Evolutionary conservation across 2,329 filamentous ascomycete genomes (phyloP), one percentile per base, ranked within the genome.

Genomic region (Pseudogymnoascus sp.): DNA sequence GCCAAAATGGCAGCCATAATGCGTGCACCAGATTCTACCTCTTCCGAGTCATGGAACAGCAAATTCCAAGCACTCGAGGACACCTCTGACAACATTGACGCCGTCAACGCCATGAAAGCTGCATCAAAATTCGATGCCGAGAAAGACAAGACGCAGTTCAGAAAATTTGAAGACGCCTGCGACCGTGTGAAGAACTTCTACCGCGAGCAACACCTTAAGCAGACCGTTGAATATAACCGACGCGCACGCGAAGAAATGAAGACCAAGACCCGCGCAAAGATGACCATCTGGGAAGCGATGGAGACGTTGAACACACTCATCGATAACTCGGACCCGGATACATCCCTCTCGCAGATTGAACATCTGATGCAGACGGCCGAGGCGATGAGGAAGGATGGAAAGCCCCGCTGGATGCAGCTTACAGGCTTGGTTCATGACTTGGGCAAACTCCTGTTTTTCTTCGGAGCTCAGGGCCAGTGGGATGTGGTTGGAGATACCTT

Each of bases 141-240:
- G 56, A 93, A 93, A 75, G 88, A 93, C 81, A 93, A 93, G 80
- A 82, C 85, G 21, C 81, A 87, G 68, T 93, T 93, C 78, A 84
- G 92, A 36, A 88, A 95, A 73, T 96, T 93, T 77, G 87, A 91
- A 70, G 86, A 87, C 14, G 90, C 91, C 44, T 91, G 89, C 77
- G 89, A 91, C 77, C 84, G 90, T 60, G 91, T 96, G 75, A 92
- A 92, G 81, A 84, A 83, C 79, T 96, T 96, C 78, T 96, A 96
- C 82, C 82, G 80, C 64, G 90, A 86, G 73, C 85, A 87, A 72
- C 85, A 87, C 74, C 79, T 80, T 72, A 86, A 86, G 79, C 89
- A 92, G 76, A 92, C 89, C 59, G 85, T 91, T 0, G 86, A 89
- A 8, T 96, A 93, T 82, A 96, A 96, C 79, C 82, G 96, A 46